Evolutionary conservation across 768 basidiomycete species (phyloP).

Genomic region (Rhizopogon vinicolor): DNA sequence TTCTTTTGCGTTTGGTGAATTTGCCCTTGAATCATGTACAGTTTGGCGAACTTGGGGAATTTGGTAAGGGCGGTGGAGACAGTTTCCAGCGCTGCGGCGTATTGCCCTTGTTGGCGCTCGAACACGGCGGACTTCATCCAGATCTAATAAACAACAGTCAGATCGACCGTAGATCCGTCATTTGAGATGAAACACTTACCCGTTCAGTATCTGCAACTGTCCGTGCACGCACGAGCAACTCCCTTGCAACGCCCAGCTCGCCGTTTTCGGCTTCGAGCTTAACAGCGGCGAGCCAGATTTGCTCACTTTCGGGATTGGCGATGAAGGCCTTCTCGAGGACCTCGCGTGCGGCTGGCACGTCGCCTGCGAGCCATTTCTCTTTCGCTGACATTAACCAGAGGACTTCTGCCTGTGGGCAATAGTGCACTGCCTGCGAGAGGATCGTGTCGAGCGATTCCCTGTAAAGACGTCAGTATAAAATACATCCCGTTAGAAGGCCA

Average conservation of each 20-base stretch:
- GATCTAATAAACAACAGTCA: conserved; percentile 51
- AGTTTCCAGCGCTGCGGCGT: conserved; percentile 69
- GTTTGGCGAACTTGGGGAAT: conserved; percentile 86
- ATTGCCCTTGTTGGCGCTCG: conserved; percentile 82
- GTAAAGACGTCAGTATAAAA: conserved; percentile 6
- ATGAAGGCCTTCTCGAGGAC: conserved; percentile 88
- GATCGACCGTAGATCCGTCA: background rate
- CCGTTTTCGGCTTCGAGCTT: conserved; percentile 97
- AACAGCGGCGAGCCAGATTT: conserved; percentile 96
- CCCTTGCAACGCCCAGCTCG: conserved; percentile 79
- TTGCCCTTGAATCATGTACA: conserved; percentile 98
- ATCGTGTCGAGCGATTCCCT: conserved; percentile 82
- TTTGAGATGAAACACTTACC: conserved; percentile 38
- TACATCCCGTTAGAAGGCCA: background rate
- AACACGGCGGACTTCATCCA: conserved; percentile 99
- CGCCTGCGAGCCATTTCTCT: conserved; percentile 89
- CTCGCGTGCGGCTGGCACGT: conserved; percentile 86
- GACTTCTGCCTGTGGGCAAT: conserved; percentile 94
- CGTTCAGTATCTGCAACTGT: conserved; percentile 89
- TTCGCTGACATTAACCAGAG: conserved; percentile 99
- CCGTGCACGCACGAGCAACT: conserved; percentile 83
- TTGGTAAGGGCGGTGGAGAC: conserved; percentile 70
- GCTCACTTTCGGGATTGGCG: conserved; percentile 94
- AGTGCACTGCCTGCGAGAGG: conserved; percentile 75
- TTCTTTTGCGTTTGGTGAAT: conserved; percentile 68